Evolutionary conservation across 2,329 filamentous ascomycete genomes (phyloP).

Genomic region (Xylariaceae sp.): DNA sequence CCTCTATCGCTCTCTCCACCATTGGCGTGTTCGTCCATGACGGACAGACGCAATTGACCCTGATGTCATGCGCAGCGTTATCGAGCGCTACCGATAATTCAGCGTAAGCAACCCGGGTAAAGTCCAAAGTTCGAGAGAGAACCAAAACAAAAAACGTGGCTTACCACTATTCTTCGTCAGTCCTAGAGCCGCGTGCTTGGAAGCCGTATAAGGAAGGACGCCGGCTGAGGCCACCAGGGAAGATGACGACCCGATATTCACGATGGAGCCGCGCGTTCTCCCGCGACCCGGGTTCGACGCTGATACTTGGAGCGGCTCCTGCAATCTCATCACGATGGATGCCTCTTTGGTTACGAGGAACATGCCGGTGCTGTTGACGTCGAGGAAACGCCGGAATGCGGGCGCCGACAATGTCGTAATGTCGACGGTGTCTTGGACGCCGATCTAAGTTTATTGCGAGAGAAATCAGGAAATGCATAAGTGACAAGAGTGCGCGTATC

Average conservation of each 20-base stretch:
- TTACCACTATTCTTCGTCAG: slow-evolving; percentile 8
- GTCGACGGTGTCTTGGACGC: too few relatives aligned
- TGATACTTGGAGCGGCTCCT: slow-evolving; percentile 2
- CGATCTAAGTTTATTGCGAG: too few relatives aligned
- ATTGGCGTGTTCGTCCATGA: slow-evolving; percentile 32
- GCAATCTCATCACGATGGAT: slow-evolving; percentile 11
- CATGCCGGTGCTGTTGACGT: slow-evolving; percentile 13
- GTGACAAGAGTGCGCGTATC: too few relatives aligned
- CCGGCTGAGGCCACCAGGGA: slow-evolving; percentile 2
- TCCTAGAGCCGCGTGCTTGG: slow-evolving; percentile 13
- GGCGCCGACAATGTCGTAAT: not conserved
- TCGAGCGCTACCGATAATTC: slow-evolving; percentile 26
- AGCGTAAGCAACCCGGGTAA: too few relatives aligned
- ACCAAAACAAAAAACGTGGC: too few relatives aligned
- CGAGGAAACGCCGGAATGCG: slow-evolving; percentile 9
- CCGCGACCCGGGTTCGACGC: not conserved
- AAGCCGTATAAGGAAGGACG: slow-evolving; percentile 14
- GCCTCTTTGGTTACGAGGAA: slow-evolving; percentile 9
- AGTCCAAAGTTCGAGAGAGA: too few relatives aligned
- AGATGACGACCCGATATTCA: slow-evolving; percentile 12
- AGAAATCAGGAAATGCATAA: too few relatives aligned
- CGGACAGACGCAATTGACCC: slow-evolving; percentile 34
- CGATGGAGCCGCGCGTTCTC: slow-evolving; percentile 9
- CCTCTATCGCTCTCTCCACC: slow-evolving; percentile 19
- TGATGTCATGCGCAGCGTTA: slow-evolving; percentile 25